phyloP scores from a whole-genome alignment of 805 yeast genomes.

The Komagataella phaffii region DNA sequence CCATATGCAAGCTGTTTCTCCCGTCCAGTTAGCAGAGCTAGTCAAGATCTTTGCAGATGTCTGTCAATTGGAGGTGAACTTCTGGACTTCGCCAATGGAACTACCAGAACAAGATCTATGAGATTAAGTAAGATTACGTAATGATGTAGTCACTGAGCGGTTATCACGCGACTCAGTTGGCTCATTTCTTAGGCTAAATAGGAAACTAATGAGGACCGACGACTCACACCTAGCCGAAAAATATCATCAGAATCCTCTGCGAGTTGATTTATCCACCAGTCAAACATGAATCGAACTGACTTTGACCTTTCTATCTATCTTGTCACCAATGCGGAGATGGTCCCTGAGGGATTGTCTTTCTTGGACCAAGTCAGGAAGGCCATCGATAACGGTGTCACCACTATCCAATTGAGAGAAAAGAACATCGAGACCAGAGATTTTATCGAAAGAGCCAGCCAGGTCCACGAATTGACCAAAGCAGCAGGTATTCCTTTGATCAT shows the following conservation, averaged over 20 bases:
- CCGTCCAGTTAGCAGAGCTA: constrained; percentile 33
- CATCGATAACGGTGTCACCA: constrained; percentile 58
- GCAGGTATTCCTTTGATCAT: constrained; percentile 66
- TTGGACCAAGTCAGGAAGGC: constrained; percentile 51
- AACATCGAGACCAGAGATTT: constrained; percentile 54
- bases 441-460: constrained; percentile 41
- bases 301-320: constrained; percentile 54
- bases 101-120: neutral
- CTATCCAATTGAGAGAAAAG: constrained; percentile 80
- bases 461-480: constrained; percentile 47
- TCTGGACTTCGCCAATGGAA: constrained; percentile 32
- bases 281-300: constrained; percentile 5
- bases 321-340: constrained; percentile 69
- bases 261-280: neutral
- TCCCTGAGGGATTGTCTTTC: constrained; percentile 46
- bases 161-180: neutral
- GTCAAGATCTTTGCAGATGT: constrained; percentile 48
- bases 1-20: constrained; percentile 24
- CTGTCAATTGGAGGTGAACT: constrained; percentile 44
- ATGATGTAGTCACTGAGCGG: neutral
- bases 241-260: neutral
- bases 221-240: neutral
- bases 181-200: neutral
- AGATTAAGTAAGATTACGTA: neutral
- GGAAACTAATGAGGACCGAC: neutral